Conservation (phyloP, 2,329 filamentous ascomycete species). For the Aurifilum marmelostoma region DNA sequence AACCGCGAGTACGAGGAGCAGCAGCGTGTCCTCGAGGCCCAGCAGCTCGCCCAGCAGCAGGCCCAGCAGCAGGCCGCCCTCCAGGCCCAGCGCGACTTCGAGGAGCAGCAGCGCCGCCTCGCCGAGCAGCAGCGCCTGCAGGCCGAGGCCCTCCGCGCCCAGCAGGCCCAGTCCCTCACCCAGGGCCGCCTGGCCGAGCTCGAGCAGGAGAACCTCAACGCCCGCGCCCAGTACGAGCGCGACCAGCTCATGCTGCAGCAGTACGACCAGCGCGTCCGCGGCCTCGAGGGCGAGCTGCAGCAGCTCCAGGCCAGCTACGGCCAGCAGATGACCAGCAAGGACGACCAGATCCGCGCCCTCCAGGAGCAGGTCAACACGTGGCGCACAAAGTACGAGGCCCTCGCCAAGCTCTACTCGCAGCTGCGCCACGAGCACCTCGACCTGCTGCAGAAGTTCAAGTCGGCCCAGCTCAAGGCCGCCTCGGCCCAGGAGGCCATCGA, state of each 20-base stretch:
- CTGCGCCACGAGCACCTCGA: constrained; percentile 93
- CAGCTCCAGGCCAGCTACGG: constrained; percentile 83
- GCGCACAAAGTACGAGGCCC: constrained; percentile 93
- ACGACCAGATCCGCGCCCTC: constrained; percentile 89
- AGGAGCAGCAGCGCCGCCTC: constrained; percentile 87
- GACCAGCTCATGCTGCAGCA: constrained; percentile 97
- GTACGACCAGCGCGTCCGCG: constrained; percentile 93
- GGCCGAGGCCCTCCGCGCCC: constrained; percentile 84
- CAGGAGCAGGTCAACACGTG: constrained; percentile 98
- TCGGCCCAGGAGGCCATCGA: constrained; percentile 98
- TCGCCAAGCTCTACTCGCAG: constrained; percentile 97
- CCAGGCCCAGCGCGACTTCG: constrained; percentile 91
- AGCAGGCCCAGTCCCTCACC: constrained; percentile 91
- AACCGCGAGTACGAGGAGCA: constrained; percentile 96
- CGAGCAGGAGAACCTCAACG: constrained; percentile 92
- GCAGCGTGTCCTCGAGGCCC: constrained; percentile 83
- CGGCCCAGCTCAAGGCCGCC: constrained; percentile 92
- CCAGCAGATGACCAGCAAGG: constrained; percentile 85
- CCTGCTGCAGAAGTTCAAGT: constrained; percentile 93
- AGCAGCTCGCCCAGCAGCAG: constrained; percentile 79
- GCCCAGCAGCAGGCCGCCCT: constrained; percentile 82
- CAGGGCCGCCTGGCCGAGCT: constrained; percentile 95
- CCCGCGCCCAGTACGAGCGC: constrained; percentile 92
- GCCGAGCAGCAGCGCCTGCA: constrained; percentile 89
- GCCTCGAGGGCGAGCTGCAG: constrained; percentile 81